Percentiles rank a stretch among this genome's conserved stretches.
Evolutionary conservation across 345 rosid species (phyloP).

Genomic region (Adansonia digitata): DNA sequence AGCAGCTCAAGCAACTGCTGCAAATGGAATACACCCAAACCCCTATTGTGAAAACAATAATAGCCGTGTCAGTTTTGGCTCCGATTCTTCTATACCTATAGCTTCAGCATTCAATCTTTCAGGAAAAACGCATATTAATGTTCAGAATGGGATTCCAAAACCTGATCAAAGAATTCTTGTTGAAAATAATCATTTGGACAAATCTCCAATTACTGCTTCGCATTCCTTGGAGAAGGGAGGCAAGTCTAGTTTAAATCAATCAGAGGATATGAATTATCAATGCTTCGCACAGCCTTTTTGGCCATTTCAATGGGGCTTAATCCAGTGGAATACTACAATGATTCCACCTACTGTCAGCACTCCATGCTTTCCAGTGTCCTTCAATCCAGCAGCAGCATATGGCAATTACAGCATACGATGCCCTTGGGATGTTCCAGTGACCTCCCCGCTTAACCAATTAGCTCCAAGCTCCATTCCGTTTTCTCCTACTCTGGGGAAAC

Average conservation of each 20-base stretch:
- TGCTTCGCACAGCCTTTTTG: too few relatives aligned
- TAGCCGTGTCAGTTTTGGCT: conserved; percentile 45
- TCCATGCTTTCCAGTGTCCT: conserved; percentile 38
- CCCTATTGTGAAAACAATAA: conserved; percentile 29
- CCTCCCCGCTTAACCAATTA: too few relatives aligned
- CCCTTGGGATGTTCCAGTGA: conserved; percentile 13
- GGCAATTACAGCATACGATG: too few relatives aligned
- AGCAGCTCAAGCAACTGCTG: background rate
- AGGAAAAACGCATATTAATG: conserved; percentile 18
- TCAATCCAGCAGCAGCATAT: conserved; percentile 41
- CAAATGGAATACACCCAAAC: conserved; percentile 29
- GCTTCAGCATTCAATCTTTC: conserved; percentile 27
- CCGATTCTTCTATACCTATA: conserved; percentile 48
- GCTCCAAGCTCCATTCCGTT: conserved; percentile 17
- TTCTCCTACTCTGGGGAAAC: conserved; percentile 55
- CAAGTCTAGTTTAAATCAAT: too few relatives aligned
- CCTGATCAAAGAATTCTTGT: conserved; percentile 16
- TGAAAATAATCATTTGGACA: conserved; percentile 29
- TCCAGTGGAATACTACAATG: conserved; percentile 18
- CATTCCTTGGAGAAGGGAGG: too few relatives aligned
- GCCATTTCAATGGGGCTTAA: conserved; percentile 42
- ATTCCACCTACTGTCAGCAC: too few relatives aligned
- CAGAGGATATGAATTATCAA: too few relatives aligned
- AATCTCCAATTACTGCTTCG: conserved; percentile 31
- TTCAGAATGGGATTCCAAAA: conserved; percentile 23